Base-by-base conservation (phyloP, 257 asterid species). In the Solanum infundibuliforme region DNA sequence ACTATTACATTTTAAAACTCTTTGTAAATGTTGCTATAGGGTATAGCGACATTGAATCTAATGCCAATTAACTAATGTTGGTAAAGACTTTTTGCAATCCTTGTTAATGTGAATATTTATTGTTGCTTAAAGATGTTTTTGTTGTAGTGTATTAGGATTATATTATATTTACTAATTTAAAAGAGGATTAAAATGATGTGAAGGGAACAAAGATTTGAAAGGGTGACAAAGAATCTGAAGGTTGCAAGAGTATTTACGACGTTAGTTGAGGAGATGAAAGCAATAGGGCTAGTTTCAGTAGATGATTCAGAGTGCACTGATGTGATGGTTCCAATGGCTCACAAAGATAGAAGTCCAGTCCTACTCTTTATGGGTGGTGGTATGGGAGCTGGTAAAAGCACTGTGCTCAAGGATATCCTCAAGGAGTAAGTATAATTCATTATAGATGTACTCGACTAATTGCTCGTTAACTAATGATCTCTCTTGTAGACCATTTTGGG, bases 161-260 rank as follows among this genome's bases (percentile, higher is more conserved):
- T 46, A 79, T 31, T 8, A 29, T 32, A 73, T 7, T 85, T 77
- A 79, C 65, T 79, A 41, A 77, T 55, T 20, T 55, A 55, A 55
- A 21, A 77, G n/a, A n/a, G n/a, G 65, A 29, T 46, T 79, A 12
- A 13, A 41, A 27, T 65, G 52, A 48, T 76, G 62, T 5, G 20
- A 86, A 97, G 99, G 90, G 99, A 96, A 58, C 98, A 97, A 92
- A 93, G 99, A 89, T 92, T 97, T 82, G 94, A 97, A 89, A 94
- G 99, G 91, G 98, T 97, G 83, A 96, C 99, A 3, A 97, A 94
- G 96, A 95, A 96, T 90, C 93, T 97, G 87, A 96, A 88, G 84
- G 89, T 88, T 20, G 89, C 89, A 48, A 88, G 89, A 68, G 89
- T 88, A 27, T 88, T 88, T 58, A 83, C 71, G 18, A 88, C 89